Base-by-base conservation (phyloP, 371 early-diverging fungal species). In the Mucor sp. region DNA sequence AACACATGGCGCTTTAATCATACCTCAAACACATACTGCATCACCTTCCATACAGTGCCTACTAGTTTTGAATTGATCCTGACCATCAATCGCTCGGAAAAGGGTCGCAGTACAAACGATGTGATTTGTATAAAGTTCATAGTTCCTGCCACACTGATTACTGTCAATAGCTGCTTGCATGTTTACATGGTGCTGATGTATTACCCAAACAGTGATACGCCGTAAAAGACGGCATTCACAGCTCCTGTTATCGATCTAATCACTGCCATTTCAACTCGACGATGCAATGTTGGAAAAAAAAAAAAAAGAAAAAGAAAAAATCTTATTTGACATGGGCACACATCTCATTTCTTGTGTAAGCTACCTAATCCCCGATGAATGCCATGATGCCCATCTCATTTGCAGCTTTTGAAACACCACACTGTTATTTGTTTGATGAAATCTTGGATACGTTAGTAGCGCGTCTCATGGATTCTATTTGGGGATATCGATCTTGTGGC, bases 11-110 rank as follows among this genome's bases (percentile, higher is more conserved):
- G 8, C 33, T n/a, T n/a, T n/a, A 33, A 33, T 33, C 25, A 66
- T 68, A 81, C 80, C 73, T 86, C 83, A 74, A 83, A 80, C 23
- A 83, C 72, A 65, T 72, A 76, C 80, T 90, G 90, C 90, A 91
- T 90, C 28, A 83, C 79, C 37, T 74, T 79, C 91, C 91, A 91
- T 62, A 89, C 80, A 25, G 74, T 74, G 2, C 86, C 87, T 17
- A 85, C 84, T 0, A 90, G 69, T 19, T 72, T 68, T 1, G 90
- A 85, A 69, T 91, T 91, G 60, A 89, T 83, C 30, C 75, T 75
- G 56, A 83, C 82, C 56, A 89, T 76, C 50, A 85, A 69, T 35
- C 79, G 71, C 58, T 79, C 77, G 35, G 88, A 86, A 62, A 87
- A 84, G 2, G 89, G 89, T 30, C 74, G 68, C 44, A 88, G 48